phyloP scores from a whole-genome alignment of 2,329 filamentous ascomycete species.

The Colletotrichum incanum region DNA sequence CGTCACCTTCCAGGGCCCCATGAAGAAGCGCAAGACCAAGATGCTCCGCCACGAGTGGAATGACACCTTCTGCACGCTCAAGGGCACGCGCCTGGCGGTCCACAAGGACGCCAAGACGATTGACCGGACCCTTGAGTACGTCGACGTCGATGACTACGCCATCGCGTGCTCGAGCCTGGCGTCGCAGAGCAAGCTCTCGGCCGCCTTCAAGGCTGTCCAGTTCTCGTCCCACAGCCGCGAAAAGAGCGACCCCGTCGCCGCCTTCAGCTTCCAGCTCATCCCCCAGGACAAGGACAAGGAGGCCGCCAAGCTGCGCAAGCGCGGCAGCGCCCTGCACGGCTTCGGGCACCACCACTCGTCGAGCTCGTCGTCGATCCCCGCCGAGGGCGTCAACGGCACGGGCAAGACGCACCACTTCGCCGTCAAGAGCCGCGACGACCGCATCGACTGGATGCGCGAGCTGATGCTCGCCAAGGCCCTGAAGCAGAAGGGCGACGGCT shows the following conservation, averaged over 20 bases:
- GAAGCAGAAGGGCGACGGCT: constrained; percentile 87
- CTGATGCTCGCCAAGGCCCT: constrained; percentile 91
- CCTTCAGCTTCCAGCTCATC: constrained; percentile 89
- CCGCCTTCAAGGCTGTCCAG: constrained; percentile 87
- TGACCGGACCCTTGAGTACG: constrained; percentile 79
- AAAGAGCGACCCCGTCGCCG: constrained; percentile 73
- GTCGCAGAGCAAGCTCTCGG: constrained; percentile 84
- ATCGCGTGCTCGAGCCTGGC: constrained; percentile 86
- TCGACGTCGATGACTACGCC: constrained; percentile 91
- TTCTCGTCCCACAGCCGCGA: constrained; percentile 69
- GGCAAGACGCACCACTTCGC: constrained; percentile 96
- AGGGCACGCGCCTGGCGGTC: constrained; percentile 81
- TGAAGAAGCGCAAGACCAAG: constrained; percentile 93
- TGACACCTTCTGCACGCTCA: constrained; percentile 90
- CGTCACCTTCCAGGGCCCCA: constrained; percentile 84
- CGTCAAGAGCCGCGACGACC: constrained; percentile 87
- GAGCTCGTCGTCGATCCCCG: constrained; percentile 47
- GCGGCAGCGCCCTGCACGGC: constrained; percentile 63
- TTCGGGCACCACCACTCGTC: constrained; percentile 44
- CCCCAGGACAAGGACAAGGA: constrained; percentile 75
- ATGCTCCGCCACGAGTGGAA: constrained; percentile 95
- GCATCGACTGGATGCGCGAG: constrained; percentile 98
- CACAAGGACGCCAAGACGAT: constrained; percentile 73
- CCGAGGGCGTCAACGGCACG: constrained; percentile 70
- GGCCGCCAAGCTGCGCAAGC: constrained; percentile 64